Conservation (phyloP, 805 yeast genomes). For the Suhomyces sp. region DNA sequence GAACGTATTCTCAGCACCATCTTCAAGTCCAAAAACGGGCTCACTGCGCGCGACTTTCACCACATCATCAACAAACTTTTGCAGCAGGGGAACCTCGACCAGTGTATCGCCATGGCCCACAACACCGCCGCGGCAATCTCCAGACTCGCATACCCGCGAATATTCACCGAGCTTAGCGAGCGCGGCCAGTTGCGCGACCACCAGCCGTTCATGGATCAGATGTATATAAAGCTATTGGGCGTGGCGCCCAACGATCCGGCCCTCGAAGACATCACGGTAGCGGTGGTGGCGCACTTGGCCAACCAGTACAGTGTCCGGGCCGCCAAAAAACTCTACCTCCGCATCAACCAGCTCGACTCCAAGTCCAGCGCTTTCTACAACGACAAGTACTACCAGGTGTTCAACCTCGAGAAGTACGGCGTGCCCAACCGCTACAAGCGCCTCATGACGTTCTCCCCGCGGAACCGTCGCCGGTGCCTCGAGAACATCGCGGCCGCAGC, state of each 20-base stretch:
- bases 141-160: constrained; percentile 22
- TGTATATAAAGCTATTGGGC: constrained; percentile 8
- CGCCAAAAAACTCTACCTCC: constrained; percentile 15
- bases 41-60: constrained; percentile 24
- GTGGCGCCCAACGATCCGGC: constrained; percentile 14
- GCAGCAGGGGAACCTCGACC: constrained; percentile 18
- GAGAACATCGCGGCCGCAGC: constrained; percentile 22
- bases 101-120: constrained; percentile 22
- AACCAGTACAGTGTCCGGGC: constrained; percentile 17
- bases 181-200: not conserved
- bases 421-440: constrained; percentile 17
- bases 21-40: constrained; percentile 25
- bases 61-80: constrained; percentile 26
- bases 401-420: constrained; percentile 17
- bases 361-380: not conserved
- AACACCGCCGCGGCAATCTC: constrained; percentile 18
- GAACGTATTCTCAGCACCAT: constrained; percentile 29
- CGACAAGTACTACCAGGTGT: constrained; percentile 1
- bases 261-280: constrained; percentile 14
- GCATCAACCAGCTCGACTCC: constrained; percentile 7
- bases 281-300: constrained; percentile 17
- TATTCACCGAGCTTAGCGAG: constrained; percentile 13
- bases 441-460: constrained; percentile 13
- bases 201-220: constrained; percentile 8
- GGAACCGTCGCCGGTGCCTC: constrained; percentile 18